These are phyloP conservation scores for Nidularia pulvinata DNA, from an alignment of 768 basidiomycete species.

Conservation along the genomic window DNA sequence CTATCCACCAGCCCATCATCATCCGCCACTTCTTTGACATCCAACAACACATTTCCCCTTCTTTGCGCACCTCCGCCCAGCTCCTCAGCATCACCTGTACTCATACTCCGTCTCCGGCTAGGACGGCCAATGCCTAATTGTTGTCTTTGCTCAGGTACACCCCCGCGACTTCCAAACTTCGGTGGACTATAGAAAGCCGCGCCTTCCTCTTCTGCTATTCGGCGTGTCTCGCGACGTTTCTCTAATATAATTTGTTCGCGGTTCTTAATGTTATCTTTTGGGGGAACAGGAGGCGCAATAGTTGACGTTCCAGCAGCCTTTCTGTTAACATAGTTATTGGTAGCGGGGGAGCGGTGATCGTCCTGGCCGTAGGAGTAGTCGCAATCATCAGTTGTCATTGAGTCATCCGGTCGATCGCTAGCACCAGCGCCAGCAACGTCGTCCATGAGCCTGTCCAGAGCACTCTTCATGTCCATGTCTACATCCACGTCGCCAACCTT, in stretches of 20 bases:
- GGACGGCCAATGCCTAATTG: conserved; percentile 44
- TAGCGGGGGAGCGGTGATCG: not conserved
- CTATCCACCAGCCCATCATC: conserved; percentile 64
- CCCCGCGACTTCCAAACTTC: not conserved
- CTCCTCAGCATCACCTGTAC: conserved; percentile 71
- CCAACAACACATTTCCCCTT: conserved; percentile 33
- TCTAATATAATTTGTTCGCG: conserved; percentile 73
- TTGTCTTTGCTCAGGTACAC: conserved; percentile 15
- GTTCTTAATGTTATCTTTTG: conserved; percentile 64
- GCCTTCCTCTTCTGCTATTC: conserved; percentile 46
- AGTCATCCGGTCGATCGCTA: conserved; percentile 31
- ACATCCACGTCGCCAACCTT: conserved; percentile 54
- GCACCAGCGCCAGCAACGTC: conserved; percentile 51
- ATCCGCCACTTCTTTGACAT: conserved; percentile 28
- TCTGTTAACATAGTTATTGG: conserved; percentile 34
- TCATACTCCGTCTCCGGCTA: conserved; percentile 70
- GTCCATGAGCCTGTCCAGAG: conserved; percentile 73
- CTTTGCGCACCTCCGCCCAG: conserved; percentile 28
- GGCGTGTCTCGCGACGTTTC: conserved; percentile 63
- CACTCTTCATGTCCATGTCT: conserved; percentile 71
- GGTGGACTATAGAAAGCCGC: conserved; percentile 24
- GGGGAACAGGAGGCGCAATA: conserved; percentile 47
- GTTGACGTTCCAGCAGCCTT: conserved; percentile 40
- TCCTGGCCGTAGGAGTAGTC: conserved; percentile 44
- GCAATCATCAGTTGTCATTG: conserved; percentile 38